These are phyloP conservation scores for Ploettnerulaceae sp. DNA, from an alignment of 2,329 filamentous ascomycete species.

Conservation along the genomic window DNA sequence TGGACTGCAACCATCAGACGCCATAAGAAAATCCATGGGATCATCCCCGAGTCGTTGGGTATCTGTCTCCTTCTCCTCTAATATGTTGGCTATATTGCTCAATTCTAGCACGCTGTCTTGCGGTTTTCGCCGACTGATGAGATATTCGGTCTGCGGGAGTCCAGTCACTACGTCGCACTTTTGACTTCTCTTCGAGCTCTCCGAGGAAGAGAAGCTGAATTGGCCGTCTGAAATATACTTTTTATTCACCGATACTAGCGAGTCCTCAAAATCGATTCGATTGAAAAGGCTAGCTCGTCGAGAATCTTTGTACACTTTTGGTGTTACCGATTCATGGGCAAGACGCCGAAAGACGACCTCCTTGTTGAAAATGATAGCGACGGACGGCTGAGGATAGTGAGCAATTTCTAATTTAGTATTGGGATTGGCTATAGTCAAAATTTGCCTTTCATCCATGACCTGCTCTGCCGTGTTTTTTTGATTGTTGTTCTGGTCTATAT, in stretches of 20 bases:
- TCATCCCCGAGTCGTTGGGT: conserved; percentile 15
- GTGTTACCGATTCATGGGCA: conserved; percentile 8
- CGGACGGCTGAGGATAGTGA: neutral
- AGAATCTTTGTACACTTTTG: neutral
- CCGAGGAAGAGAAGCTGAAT: conserved; percentile 25
- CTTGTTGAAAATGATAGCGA: conserved; percentile 27
- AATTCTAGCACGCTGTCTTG: conserved; percentile 14
- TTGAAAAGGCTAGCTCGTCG: conserved; percentile 29
- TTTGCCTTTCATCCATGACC: neutral
- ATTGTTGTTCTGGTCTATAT: neutral
- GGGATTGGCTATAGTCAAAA: neutral
- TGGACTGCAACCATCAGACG: conserved; percentile 38
- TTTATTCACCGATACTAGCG: conserved; percentile 29
- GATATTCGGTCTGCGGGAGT: conserved; percentile 29
- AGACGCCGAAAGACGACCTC: conserved; percentile 30
- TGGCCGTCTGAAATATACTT: conserved; percentile 32
- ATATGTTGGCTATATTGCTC: conserved; percentile 39
- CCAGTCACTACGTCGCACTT: conserved; percentile 8
- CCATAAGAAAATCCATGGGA: conserved; percentile 22
- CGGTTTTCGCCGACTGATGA: conserved; percentile 21
- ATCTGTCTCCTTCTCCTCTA: conserved; percentile 36
- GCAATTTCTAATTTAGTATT: neutral
- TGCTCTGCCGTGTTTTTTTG: neutral
- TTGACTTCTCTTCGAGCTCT: conserved; percentile 10
- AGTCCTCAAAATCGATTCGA: conserved; percentile 30